Evolutionary conservation across 305 asterid genomes (phyloP).

Genomic region (Fraxinus paxiana): DNA sequence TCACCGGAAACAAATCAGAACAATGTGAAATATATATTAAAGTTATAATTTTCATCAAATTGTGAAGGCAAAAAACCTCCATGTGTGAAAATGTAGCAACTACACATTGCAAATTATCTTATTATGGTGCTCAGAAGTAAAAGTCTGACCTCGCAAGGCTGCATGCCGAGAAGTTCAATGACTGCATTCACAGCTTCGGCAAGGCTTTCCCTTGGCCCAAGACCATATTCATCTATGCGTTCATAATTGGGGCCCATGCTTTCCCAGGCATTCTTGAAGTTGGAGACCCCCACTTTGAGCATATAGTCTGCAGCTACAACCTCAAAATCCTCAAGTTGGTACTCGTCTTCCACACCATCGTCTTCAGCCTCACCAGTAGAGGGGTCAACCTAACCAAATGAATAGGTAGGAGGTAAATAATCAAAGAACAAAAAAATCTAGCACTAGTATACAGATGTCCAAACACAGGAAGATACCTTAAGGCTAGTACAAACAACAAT

Average conservation of each 20-base stretch:
- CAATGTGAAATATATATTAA: background rate
- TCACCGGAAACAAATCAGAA: background rate
- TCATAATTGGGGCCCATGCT: conserved; percentile 66
- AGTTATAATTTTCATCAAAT: background rate
- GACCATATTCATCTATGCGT: conserved; percentile 83
- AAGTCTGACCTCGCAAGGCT: conserved; percentile 80
- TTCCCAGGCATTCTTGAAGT: conserved; percentile 93
- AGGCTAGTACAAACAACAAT: background rate
- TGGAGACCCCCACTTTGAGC: conserved; percentile 77
- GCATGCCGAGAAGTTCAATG: conserved; percentile 79
- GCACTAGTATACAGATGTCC: background rate
- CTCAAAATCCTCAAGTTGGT: conserved; percentile 89
- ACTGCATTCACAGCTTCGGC: conserved; percentile 81
- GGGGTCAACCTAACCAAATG: conserved; percentile 59
- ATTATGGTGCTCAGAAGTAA: background rate
- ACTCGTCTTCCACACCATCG: conserved; percentile 89
- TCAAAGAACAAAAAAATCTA: background rate
- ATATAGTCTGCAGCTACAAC: conserved; percentile 82
- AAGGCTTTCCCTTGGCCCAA: conserved; percentile 83
- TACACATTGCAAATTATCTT: background rate
- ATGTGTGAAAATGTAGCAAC: background rate
- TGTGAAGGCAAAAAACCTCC: background rate
- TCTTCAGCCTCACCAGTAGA: conserved; percentile 89
- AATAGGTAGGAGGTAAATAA: conserved; percentile 9
- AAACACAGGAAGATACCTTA: background rate